Conservation (phyloP, 2,329 filamentous ascomycete genomes). For the Epichloe brachyelytri region DNA sequence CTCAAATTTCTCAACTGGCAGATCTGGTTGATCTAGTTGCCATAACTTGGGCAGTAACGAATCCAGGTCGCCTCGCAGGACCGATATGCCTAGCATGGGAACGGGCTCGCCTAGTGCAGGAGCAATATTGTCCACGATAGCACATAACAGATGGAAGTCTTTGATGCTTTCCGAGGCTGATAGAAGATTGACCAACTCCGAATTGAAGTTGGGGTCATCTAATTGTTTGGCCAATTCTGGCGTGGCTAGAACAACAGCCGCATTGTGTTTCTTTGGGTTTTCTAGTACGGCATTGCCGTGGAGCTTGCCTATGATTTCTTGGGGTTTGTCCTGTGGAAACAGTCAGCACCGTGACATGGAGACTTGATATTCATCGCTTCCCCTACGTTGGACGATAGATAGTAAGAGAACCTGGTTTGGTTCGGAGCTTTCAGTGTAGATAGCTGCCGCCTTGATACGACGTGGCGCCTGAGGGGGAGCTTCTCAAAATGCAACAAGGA, state of each 20-base stretch:
- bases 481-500: slow-evolving; percentile 10
- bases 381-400: slow-evolving; percentile 7
- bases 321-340: slow-evolving; percentile 6
- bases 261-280: slow-evolving; percentile 22
- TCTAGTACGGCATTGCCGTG: slow-evolving; percentile 12
- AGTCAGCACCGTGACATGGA: background rate
- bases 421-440: slow-evolving; percentile 6
- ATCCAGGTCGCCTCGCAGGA: slow-evolving; percentile 31
- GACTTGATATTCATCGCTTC: background rate
- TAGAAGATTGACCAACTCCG: slow-evolving; percentile 31
- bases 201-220: slow-evolving; percentile 30
- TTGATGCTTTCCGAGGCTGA: slow-evolving; percentile 26
- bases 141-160: slow-evolving; percentile 36
- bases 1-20: slow-evolving; percentile 16
- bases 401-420: slow-evolving; percentile 13
- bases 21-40: slow-evolving; percentile 17
- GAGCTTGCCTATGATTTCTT: slow-evolving; percentile 11
- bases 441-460: slow-evolving; percentile 5
- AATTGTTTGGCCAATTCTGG: slow-evolving; percentile 34
- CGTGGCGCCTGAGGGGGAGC: slow-evolving; percentile 2
- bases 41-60: slow-evolving; percentile 34
- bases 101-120: slow-evolving; percentile 19
- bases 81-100: slow-evolving; percentile 33
- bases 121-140: slow-evolving; percentile 42
- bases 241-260: slow-evolving; percentile 37